Evolutionary conservation across 192 early-diverging fungal genomes (phyloP), one percentile per base, ranked within the genome.

Genomic region (Podila verticillata): DNA sequence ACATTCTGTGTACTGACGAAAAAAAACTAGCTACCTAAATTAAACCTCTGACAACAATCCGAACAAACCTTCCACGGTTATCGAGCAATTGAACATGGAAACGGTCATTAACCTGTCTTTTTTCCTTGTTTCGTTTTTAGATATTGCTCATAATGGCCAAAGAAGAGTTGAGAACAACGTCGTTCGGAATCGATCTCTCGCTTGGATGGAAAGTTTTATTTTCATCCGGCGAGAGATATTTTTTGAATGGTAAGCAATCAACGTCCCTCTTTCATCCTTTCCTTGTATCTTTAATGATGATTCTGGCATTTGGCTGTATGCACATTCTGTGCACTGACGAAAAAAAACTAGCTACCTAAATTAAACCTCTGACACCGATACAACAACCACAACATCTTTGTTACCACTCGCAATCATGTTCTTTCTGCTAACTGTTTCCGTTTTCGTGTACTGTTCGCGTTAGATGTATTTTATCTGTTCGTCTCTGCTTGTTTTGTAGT

Each of bases 221-320:
- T 57, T 26, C 7, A 57, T 57, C 9, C 5, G 10, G 24, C 7
- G 54, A 57, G 35, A 12, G 44, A 24, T 44, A 22, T 5, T 48
- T 28, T 60, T 48, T 22, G 32, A 62, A 31, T 61, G 59, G 68
- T 61, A 70, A 60, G 68, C 28, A 70, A 15, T 49, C 57, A 24
- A 6, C 31, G 10, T 22, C 12, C 20, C 28, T 28, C 57, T 58
- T n/a, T 13, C 1, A 7, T 39, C 29, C 3, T 10, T 58, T 8
- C 59, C 29, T 5, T 59, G 49, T 22, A 26, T 31, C 36, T 68
- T 35, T 29, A 47, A 71, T 80, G 75, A 80, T 80, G 77, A 80
- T 68, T 68, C 77, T 72, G 77, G 77, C 77, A 80, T 80, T 80
- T 80, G 77, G 77, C 77, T 80, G 77, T 80, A 80, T 69, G 66